Evolutionary conservation across 495 filamentous ascomycete genomes (phyloP).

Genomic region (Penicillium dipodomyicola): DNA sequence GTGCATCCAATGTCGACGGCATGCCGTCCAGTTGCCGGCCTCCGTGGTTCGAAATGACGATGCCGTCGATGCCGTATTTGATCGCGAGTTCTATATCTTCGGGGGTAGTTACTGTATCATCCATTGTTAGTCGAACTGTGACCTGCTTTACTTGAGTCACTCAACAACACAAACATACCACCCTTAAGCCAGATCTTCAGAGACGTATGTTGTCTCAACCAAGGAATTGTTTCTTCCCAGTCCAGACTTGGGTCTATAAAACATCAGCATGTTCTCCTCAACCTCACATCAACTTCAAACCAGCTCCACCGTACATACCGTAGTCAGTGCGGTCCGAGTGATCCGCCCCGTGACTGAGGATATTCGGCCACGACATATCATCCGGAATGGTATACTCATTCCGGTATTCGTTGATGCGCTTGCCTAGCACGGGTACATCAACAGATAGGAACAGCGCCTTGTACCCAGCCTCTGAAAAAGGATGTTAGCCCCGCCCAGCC

Average conservation of each 20-base stretch:
- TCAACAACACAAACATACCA: constrained; percentile 27
- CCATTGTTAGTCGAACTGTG: background rate
- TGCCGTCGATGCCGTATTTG: constrained; percentile 73
- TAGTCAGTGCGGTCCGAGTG: constrained; percentile 32
- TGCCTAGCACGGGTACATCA: constrained; percentile 82
- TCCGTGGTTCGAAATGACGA: constrained; percentile 91
- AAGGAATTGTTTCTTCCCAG: constrained; percentile 81
- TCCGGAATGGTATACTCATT: constrained; percentile 44
- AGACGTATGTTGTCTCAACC: constrained; percentile 79
- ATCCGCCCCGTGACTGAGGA: constrained; percentile 31
- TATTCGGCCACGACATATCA: constrained; percentile 35
- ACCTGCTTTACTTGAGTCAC: background rate
- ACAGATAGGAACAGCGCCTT: constrained; percentile 94
- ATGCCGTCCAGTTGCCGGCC: constrained; percentile 89
- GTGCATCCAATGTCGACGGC: constrained; percentile 76
- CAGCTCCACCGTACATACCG: constrained; percentile 19
- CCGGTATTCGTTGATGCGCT: constrained; percentile 47
- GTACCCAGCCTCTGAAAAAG: constrained; percentile 67
- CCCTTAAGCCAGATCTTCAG: constrained; percentile 95
- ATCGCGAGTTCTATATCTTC: constrained; percentile 80
- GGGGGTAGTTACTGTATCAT: constrained; percentile 57
- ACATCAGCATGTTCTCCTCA: background rate
- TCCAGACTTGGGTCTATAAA: constrained; percentile 80
- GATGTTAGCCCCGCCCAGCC: background rate
- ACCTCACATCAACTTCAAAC: background rate